A percentile compares a stretch with the other conserved stretches of the same genome.
phyloP scores from a whole-genome alignment of 2,329 filamentous ascomycete genomes.

The Aspergillus puulaauensis region DNA sequence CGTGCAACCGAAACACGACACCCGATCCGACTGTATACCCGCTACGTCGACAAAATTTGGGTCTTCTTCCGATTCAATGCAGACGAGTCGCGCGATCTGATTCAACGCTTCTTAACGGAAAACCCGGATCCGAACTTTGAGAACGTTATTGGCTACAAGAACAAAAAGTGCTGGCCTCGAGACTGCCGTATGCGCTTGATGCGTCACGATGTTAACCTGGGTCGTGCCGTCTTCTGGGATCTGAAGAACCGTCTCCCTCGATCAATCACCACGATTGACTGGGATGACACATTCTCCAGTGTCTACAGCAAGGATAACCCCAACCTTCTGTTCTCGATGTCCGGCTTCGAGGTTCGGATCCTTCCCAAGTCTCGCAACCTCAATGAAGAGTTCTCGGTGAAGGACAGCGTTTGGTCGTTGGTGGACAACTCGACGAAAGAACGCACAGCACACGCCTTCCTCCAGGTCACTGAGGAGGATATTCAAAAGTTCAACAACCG shows the following conservation, averaged over 20 bases:
- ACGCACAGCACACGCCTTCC: conserved; percentile 92
- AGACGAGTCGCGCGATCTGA: conserved; percentile 91
- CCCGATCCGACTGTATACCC: conserved; percentile 94
- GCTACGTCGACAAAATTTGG: conserved; percentile 99
- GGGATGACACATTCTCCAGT: conserved; percentile 97
- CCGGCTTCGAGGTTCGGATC: conserved; percentile 94
- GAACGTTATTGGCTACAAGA: conserved; percentile 98
- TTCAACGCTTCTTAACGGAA: conserved; percentile 96
- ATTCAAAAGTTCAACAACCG: conserved; percentile 99
- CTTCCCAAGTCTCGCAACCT: conserved; percentile 91
- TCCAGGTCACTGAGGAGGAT: conserved; percentile 96
- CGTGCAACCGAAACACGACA: conserved; percentile 88
- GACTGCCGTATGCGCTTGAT: conserved; percentile 98
- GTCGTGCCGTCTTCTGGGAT: conserved; percentile 97
- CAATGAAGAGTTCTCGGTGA: conserved; percentile 94
- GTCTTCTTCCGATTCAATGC: conserved; percentile 92
- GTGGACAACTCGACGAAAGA: conserved; percentile 97
- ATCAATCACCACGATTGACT: conserved; percentile 95
- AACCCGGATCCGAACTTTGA: conserved; percentile 99
- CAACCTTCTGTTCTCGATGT: conserved; percentile 96
- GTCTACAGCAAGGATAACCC: conserved; percentile 98
- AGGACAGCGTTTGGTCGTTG: conserved; percentile 97
- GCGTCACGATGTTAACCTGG: conserved; percentile 97
- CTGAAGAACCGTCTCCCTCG: conserved; percentile 93
- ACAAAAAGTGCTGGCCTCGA: conserved; percentile 99